Base-by-base conservation (phyloP, 2,329 filamentous ascomycete genomes). In the Microsporum canis region DNA sequence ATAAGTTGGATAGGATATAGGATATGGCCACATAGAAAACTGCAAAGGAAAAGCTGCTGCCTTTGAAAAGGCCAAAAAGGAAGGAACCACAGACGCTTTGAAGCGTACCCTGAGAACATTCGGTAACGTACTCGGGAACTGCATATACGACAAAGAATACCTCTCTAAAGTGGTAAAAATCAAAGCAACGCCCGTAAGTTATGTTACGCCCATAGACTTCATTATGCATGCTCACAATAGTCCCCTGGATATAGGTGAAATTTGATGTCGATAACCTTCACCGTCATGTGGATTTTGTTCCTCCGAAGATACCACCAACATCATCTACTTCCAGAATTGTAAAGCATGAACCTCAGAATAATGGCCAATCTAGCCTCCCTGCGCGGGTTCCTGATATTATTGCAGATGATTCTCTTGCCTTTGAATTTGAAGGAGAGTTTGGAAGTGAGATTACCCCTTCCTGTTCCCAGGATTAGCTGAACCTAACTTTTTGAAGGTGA, bases 11-110 rank as follows among this genome's bases (percentile, higher is more conserved):
- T 61, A 84, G 81, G 94, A 99, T 71, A 88, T 97, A 64, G 94
- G 94, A 33, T 99, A 99, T 70, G 94, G 94, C 5, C 89, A 94
- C 66, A 95, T 95, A 67, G 92, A 97, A 73, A 99, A 99, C 70
- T 90, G 87, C 73, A 95, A 92, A 75, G 88, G 89, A 61, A 99
- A 99, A 76, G 92, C 91, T 2, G 88, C 89, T 58, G 94, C 92
- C 0, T 99, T 97, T 69, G 94, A 99, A 73, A 99, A 99, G 76
- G 91, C 94, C 0, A 99, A 97, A 78, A 99, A 99, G 73, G 91
- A 97, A 77, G 95, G 90, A 5, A 95, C 91, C 2, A 97, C 95
- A 7, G 94, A 99, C 75, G 94, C 86, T 1, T 72, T 99, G 71
- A 99, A 99, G 76, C 83, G 94, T 66, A 85, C 94, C 1, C 72